These are phyloP conservation scores for Phycomyces blakesleeanus DNA, from an alignment of 192 early-diverging fungal genomes.

Conservation along the genomic window DNA sequence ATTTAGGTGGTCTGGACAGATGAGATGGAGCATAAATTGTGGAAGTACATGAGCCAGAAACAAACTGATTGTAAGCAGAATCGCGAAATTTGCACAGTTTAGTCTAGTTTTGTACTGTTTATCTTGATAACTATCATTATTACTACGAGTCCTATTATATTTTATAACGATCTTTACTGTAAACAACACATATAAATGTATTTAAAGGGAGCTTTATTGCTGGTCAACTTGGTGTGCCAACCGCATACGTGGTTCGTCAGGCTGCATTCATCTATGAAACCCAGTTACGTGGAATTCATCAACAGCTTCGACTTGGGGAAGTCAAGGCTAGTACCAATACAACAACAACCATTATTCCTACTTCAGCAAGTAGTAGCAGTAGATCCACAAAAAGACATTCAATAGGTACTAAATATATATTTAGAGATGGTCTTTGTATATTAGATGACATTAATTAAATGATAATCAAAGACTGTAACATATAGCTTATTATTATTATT, in stretches of 20 bases:
- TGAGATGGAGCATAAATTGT: constrained; percentile 53
- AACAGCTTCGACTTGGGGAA: constrained; percentile 35
- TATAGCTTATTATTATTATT: too few species aligned
- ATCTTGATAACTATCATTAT: too few species aligned
- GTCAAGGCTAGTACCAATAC: neutral
- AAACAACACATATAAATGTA: neutral
- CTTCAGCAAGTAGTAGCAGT: too few species aligned
- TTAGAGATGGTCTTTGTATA: too few species aligned
- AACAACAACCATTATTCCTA: too few species aligned
- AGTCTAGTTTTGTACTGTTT: too few species aligned
- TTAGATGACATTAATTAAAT: too few species aligned
- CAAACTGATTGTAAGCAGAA: constrained; percentile 51
- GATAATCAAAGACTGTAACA: too few species aligned
- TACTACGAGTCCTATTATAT: neutral
- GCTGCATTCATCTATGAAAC: constrained; percentile 53
- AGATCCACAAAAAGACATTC: constrained; percentile 9
- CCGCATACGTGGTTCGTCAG: constrained; percentile 49
- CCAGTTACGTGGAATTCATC: constrained; percentile 45
- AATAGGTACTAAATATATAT: too few species aligned
- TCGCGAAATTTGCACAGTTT: too few species aligned
- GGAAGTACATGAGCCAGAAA: constrained; percentile 52
- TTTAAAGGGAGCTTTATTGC: constrained; percentile 48
- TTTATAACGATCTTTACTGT: too few species aligned
- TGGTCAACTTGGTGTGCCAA: constrained; percentile 47
- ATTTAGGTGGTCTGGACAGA: constrained; percentile 55